Evolutionary conservation across 352 stramenopile genomes (phyloP).

Genomic region (Pythium vanterpoolii): DNA sequence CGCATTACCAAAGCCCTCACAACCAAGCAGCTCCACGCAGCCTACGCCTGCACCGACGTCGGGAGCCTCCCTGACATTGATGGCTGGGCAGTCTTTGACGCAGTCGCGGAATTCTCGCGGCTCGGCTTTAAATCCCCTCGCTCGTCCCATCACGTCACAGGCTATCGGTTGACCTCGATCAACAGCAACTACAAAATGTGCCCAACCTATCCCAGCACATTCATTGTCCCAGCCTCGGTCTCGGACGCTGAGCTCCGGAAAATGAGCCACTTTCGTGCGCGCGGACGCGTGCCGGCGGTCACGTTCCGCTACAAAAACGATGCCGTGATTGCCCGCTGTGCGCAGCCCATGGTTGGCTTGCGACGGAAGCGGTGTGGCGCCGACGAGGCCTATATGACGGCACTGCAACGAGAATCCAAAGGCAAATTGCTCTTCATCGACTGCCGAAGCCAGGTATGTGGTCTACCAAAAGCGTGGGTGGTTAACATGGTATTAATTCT

Average conservation of each 20-base stretch:
- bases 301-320: constrained; percentile 91
- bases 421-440: constrained; percentile 76
- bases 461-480: background rate
- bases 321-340: constrained; percentile 90
- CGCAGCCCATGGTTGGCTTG: constrained; percentile 94
- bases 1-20: constrained; percentile 59
- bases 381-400: constrained; percentile 86
- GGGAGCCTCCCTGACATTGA: constrained; percentile 36
- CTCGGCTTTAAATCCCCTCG: constrained; percentile 50
- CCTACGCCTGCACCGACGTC: constrained; percentile 41
- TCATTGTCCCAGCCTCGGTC: constrained; percentile 90
- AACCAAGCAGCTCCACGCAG: constrained; percentile 45
- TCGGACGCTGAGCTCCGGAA: constrained; percentile 89
- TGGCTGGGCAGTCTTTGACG: constrained; percentile 59
- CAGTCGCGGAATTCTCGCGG: constrained; percentile 52
- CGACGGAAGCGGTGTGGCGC: constrained; percentile 87
- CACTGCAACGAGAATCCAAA: constrained; percentile 52
- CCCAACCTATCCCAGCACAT: constrained; percentile 69
- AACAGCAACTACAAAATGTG: constrained; percentile 83
- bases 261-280: constrained; percentile 89
- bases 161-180: constrained; percentile 62
- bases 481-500: background rate
- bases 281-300: constrained; percentile 90
- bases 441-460: constrained; percentile 64
- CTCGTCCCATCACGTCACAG: constrained; percentile 30